phyloP scores from a whole-genome alignment of 176 grass and related monocot species.

The Triticum timopheevii region DNA sequence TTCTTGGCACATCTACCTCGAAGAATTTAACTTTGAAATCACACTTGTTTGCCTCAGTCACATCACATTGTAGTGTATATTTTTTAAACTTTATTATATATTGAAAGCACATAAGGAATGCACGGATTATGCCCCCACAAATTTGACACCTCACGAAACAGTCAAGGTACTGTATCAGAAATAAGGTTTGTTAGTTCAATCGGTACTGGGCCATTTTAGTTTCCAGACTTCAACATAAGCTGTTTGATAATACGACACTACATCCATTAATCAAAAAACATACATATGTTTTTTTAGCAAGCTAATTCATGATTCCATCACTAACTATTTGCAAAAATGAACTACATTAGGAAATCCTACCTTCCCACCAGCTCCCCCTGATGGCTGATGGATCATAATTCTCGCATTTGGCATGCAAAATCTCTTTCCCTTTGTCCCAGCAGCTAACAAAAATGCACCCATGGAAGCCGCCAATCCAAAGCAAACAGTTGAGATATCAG shows the following conservation, averaged over 20 bases:
- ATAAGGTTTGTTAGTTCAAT: background rate
- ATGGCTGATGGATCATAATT: constrained; percentile 95
- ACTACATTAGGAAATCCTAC: constrained; percentile 37
- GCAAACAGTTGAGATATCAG: constrained; percentile 91
- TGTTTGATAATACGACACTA: background rate
- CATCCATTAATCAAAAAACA: background rate
- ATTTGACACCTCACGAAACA: background rate
- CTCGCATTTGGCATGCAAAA: constrained; percentile 99
- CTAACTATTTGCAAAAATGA: constrained; percentile 13
- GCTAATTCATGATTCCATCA: background rate
- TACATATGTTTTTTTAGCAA: background rate
- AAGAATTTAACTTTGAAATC: background rate
- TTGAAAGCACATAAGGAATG: background rate
- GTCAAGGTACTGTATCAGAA: background rate
- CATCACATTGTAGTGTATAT: background rate
- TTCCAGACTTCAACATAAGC: background rate
- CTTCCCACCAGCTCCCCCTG: constrained; percentile 73
- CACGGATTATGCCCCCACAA: background rate
- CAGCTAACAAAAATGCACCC: constrained; percentile 89
- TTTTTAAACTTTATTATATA: background rate
- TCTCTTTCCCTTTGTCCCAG: constrained; percentile 88
- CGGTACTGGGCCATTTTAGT: background rate
- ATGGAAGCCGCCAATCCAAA: constrained; percentile 94
- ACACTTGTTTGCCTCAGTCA: constrained; percentile 3
- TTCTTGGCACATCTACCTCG: background rate